Evolutionary conservation across 108 stramenopile genomes (phyloP), one percentile per base, ranked within the genome.

Genomic region (Pseudonitzschia delicatissima): DNA sequence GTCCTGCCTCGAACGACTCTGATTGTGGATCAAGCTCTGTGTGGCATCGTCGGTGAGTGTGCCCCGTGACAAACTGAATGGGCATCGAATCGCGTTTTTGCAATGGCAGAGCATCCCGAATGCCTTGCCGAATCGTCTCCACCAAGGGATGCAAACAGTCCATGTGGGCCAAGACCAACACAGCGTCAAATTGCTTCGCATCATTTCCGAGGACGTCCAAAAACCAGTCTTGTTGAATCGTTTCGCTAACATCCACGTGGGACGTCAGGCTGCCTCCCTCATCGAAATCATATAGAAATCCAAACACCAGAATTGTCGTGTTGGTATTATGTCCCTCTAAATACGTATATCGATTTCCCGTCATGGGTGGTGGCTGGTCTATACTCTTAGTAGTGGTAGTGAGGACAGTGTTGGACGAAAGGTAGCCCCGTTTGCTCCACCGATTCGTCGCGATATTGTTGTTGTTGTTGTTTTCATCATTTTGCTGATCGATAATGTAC

Each of bases 91-190:
- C 34, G 35, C 78, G 80, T 21, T 34, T 47, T 3, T 69, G 36
- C 33, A 11, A 36, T 45, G 36, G 35, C 4, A 50, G 50, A 18
- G 52, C 31, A 20, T 61, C 50, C 15, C 87, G 82, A 47, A 92
- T 78, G n/a, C 64, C 67, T 1, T 59, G 48, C 17, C 67, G 67
- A 49, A 92, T 64, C 18, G 82, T 69, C 6, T 48, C 31, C 1
- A 87, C 74, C 62, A 87, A 71, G 28, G 78, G 77, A 77, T 92
- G 78, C 18, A 73, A 27, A 13, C 79, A 74, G 74, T 86, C 79
- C 91, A 92, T 92, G 55, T 92, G 91, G 9, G 86, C 84, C 66
- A 92, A 35, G 21, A 87, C 82, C 4, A 92, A 13, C 34, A 92
- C 76, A 7, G 83, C 85, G 69, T 88, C 80, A 59, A 79, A 87